A percentile compares a stretch with the other conserved stretches of the same genome.
These are phyloP conservation scores for Gossypium anomalum DNA, from an alignment of 345 rosid genomes.

Conservation along the genomic window DNA sequence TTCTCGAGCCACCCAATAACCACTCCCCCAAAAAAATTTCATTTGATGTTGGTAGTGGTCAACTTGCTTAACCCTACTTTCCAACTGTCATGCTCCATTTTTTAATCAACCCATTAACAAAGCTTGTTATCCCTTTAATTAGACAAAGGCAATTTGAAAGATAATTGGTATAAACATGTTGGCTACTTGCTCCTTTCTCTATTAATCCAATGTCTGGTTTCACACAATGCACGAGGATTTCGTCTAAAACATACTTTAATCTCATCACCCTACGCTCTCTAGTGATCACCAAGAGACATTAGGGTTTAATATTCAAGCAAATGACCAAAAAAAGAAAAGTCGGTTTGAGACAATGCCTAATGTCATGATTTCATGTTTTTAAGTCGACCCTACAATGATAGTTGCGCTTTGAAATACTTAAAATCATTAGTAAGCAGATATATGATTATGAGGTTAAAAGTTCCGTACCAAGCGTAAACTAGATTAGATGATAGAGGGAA, in stretches of 20 bases:
- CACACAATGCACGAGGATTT: not conserved
- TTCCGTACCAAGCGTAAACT: constrained; percentile 28
- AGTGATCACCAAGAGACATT: too few relatives aligned
- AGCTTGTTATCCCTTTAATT: constrained; percentile 23
- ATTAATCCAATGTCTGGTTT: constrained; percentile 18
- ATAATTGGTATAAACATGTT: constrained; percentile 33
- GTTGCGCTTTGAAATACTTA: constrained; percentile 27
- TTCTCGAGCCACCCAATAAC: constrained; percentile 60
- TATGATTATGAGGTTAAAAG: constrained; percentile 19
- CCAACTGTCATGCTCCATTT: constrained; percentile 29
- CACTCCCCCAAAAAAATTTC: not conserved
- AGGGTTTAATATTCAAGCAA: not conserved
- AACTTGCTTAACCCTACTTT: constrained; percentile 27
- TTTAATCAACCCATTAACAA: constrained; percentile 21
- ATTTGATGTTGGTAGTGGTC: constrained; percentile 25
- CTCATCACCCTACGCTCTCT: not conserved
- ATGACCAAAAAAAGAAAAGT: not conserved
- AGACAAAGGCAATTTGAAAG: constrained; percentile 28
- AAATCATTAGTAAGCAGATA: constrained; percentile 17
- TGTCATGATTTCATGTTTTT: constrained; percentile 34
- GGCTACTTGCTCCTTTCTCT: constrained; percentile 25
- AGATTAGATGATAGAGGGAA: constrained; percentile 32
- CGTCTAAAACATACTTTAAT: not conserved
- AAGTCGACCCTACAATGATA: constrained; percentile 40
- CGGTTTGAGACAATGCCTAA: constrained; percentile 31